phyloP scores from a whole-genome alignment of 2,329 filamentous ascomycete species.

The Rutstroemia sp. region DNA sequence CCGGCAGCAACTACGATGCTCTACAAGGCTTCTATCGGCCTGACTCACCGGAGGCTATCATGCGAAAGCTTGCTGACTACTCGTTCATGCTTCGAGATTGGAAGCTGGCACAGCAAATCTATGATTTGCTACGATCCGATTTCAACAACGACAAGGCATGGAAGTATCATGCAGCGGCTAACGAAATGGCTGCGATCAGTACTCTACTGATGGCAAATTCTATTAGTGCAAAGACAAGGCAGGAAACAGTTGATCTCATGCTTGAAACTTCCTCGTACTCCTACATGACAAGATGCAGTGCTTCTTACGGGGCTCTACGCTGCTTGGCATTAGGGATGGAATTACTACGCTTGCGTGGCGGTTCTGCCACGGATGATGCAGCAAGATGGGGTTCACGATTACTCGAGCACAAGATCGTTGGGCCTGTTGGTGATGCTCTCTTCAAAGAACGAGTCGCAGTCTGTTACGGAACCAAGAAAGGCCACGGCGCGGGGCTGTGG shows the following conservation, averaged over 20 bases:
- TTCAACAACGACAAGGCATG: conserved; percentile 95
- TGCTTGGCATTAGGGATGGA: conserved; percentile 72
- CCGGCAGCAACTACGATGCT: conserved; percentile 67
- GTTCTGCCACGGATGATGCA: conserved; percentile 75
- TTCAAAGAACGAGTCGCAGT: conserved; percentile 79
- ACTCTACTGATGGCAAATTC: conserved; percentile 69
- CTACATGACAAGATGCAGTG: conserved; percentile 77
- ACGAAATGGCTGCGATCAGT: conserved; percentile 90
- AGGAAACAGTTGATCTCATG: conserved; percentile 78
- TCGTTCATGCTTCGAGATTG: conserved; percentile 96
- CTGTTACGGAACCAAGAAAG: conserved; percentile 70
- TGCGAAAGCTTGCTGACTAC: conserved; percentile 91
- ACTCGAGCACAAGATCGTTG: conserved; percentile 70
- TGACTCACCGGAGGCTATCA: conserved; percentile 78
- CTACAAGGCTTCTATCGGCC: conserved; percentile 74
- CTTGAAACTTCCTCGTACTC: conserved; percentile 89
- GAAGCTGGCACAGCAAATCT: conserved; percentile 86
- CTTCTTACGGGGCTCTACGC: conserved; percentile 73
- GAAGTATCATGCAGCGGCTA: conserved; percentile 87
- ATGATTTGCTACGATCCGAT: conserved; percentile 81
- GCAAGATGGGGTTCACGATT: conserved; percentile 77
- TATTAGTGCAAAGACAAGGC: conserved; percentile 65
- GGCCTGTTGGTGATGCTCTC: conserved; percentile 69
- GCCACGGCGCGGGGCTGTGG: conserved; percentile 57
- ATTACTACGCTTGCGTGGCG: conserved; percentile 72